Percentiles rank a stretch among this genome's conserved stretches.
Conservation (phyloP, 352 stramenopile species). For the Pythium apleroticum region DNA sequence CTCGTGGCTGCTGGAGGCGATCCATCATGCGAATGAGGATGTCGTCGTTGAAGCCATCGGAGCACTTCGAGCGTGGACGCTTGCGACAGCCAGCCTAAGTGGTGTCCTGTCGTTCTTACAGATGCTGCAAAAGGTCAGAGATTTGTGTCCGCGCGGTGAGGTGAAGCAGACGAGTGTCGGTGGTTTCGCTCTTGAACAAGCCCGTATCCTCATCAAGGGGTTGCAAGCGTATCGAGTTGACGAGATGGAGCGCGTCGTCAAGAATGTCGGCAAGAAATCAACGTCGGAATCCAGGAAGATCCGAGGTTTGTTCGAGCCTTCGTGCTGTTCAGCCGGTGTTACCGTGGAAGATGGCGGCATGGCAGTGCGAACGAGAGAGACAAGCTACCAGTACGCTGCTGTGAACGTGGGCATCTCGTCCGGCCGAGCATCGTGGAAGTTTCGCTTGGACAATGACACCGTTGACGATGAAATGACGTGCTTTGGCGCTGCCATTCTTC, state of each 20-base stretch:
- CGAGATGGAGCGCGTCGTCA: constrained; percentile 34
- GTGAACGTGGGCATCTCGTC: constrained; percentile 76
- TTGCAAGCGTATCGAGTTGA: constrained; percentile 53
- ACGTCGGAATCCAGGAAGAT: constrained; percentile 67
- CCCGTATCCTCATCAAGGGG: constrained; percentile 36
- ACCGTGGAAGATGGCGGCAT: constrained; percentile 74
- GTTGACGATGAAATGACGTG: constrained; percentile 92
- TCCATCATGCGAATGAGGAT: constrained; percentile 47
- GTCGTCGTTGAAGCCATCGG: constrained; percentile 64
- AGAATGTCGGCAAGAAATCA: constrained; percentile 42
- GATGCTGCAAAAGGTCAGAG: constrained; percentile 51
- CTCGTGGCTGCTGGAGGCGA: constrained; percentile 56
- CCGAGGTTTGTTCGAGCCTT: constrained; percentile 75
- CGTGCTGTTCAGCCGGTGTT: constrained; percentile 74
- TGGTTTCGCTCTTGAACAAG: constrained; percentile 51
- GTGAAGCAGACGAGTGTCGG: constrained; percentile 23
- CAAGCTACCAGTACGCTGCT: constrained; percentile 87
- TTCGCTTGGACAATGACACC: constrained; percentile 86
- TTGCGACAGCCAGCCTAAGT: constrained; percentile 78
- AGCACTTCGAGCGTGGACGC: constrained; percentile 62
- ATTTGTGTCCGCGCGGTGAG: constrained; percentile 12
- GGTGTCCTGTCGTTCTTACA: constrained; percentile 71
- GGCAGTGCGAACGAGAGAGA: constrained; percentile 79
- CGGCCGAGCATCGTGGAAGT: constrained; percentile 85
- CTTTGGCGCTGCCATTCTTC: constrained; percentile 88